Evolutionary conservation across 441 rosid genomes (phyloP).

Genomic region (Bruguiera hainesii): DNA sequence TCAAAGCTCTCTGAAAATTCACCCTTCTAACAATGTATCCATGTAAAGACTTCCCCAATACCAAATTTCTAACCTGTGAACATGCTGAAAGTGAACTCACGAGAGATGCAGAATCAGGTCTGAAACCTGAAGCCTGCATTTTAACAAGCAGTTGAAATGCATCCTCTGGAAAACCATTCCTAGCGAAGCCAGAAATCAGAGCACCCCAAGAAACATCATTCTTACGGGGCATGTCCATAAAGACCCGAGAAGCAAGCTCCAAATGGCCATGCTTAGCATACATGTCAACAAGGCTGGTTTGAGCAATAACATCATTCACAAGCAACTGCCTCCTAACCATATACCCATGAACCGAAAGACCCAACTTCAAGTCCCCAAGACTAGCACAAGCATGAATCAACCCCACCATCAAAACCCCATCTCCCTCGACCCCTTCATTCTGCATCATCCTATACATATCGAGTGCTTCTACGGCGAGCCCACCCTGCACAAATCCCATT

Average conservation of each 20-base stretch:
- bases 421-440: conserved; percentile 52
- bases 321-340: conserved; percentile 42
- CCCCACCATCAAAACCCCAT: conserved; percentile 49
- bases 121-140: conserved; percentile 46
- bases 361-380: conserved; percentile 44
- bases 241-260: conserved; percentile 49
- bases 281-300: conserved; percentile 65
- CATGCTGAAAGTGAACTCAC: conserved; percentile 68
- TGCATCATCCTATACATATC: conserved; percentile 55
- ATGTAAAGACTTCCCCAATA: conserved; percentile 72
- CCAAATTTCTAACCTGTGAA: conserved; percentile 56
- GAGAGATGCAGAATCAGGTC: conserved; percentile 58
- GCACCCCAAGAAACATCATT: conserved; percentile 72
- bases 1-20: conserved; percentile 37
- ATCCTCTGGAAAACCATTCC: conserved; percentile 63
- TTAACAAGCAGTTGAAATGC: conserved; percentile 40
- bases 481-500: conserved; percentile 49
- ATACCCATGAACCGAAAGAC: conserved; percentile 58
- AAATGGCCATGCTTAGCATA: conserved; percentile 58
- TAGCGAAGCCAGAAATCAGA: conserved; percentile 68
- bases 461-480: conserved; percentile 43
- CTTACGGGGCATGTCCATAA: conserved; percentile 39
- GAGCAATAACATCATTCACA: conserved; percentile 49
- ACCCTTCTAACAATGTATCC: conserved; percentile 60
- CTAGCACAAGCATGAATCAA: conserved; percentile 60